A percentile compares a stretch with the other conserved stretches of the same genome.
Evolutionary conservation across 176 grass and related monocot genomes (phyloP).

Genomic region (Ensete ventricosum): DNA sequence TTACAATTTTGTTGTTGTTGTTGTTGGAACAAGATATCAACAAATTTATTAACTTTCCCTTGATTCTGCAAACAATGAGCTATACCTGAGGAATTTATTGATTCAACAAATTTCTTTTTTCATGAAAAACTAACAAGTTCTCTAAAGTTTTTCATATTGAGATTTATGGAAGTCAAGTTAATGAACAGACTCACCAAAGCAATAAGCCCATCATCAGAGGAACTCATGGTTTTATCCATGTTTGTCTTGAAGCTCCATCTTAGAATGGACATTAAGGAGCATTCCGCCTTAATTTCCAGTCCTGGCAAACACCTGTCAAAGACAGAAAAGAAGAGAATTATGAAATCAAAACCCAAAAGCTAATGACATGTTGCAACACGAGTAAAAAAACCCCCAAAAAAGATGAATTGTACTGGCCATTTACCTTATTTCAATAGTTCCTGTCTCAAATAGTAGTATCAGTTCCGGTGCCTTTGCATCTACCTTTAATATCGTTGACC

Average conservation of each 20-base stretch:
- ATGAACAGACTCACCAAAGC: constrained; percentile 40
- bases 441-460: constrained; percentile 74
- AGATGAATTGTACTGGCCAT: not conserved
- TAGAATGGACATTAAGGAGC: constrained; percentile 77
- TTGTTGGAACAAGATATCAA: too few species aligned
- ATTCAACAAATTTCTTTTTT: too few species aligned
- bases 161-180: constrained; percentile 15
- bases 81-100: too few species aligned
- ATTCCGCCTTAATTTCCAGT: constrained; percentile 47
- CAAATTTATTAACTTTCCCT: too few species aligned
- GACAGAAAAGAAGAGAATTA: constrained; percentile 20
- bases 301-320: constrained; percentile 54
- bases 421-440: constrained; percentile 80
- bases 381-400: not conserved
- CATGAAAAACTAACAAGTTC: constrained; percentile 17
- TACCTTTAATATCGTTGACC: constrained; percentile 56
- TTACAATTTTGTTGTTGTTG: too few species aligned
- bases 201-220: constrained; percentile 62
- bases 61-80: too few species aligned
- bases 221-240: constrained; percentile 82
- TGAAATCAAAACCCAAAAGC: constrained; percentile 1
- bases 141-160: constrained; percentile 3
- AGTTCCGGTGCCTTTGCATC: constrained; percentile 50
- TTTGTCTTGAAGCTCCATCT: constrained; percentile 96
- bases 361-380: not conserved